A percentile compares a stretch with the other conserved stretches of the same genome.
These are phyloP conservation scores for Skeletonema tropicum DNA, from an alignment of 108 stramenopile species.

Conservation along the genomic window DNA sequence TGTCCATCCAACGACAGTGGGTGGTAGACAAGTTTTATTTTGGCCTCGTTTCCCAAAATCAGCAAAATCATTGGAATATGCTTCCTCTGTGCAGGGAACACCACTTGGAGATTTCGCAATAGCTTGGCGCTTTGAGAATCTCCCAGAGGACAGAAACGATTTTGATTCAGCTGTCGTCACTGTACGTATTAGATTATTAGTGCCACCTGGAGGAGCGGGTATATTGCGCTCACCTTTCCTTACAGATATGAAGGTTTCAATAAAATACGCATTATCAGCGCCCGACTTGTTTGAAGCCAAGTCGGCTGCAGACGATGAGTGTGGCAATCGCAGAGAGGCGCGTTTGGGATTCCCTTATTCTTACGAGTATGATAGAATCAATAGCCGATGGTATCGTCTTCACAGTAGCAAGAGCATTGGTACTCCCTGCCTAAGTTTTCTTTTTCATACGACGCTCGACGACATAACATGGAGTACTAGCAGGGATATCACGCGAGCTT, in stretches of 20 bases:
- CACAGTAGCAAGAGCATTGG: constrained; percentile 29
- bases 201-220: constrained; percentile 26
- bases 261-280: constrained; percentile 2
- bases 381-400: constrained; percentile 24
- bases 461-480: neutral
- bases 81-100: constrained; percentile 32
- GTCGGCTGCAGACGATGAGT: constrained; percentile 13
- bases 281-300: constrained; percentile 6
- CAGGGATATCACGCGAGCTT: neutral
- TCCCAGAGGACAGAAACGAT: no score
- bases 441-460: neutral
- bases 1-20: constrained; percentile 24
- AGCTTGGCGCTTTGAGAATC: no score
- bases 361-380: constrained; percentile 35
- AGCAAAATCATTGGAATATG: constrained; percentile 27
- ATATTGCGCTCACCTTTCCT: constrained; percentile 15
- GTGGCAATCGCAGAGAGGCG: constrained; percentile 12
- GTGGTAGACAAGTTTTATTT: no score
- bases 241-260: neutral
- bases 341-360: constrained; percentile 28
- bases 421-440: constrained; percentile 5
- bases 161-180: no score
- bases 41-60: constrained; percentile 35
- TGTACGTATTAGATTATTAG: constrained; percentile 26
- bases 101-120: no score